Evolutionary conservation across 176 grass and related monocot species (phyloP).

Genomic region (Bolboschoenus planiculmis): DNA sequence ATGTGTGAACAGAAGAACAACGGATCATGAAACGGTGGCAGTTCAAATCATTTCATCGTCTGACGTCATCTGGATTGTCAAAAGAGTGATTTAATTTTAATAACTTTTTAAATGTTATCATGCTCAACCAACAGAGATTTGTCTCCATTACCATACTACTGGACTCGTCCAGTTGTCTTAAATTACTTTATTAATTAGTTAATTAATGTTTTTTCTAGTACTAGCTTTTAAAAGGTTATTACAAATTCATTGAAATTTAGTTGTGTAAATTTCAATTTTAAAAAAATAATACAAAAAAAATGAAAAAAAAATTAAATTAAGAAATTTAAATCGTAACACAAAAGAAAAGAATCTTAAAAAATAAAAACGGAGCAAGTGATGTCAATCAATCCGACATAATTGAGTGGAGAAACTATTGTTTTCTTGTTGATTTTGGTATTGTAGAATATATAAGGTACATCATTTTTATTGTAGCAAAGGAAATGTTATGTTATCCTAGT

Average conservation of each 20-base stretch:
- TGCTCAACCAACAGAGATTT: background rate
- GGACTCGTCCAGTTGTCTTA: background rate
- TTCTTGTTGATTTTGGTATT: background rate
- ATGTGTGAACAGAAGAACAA: slow-evolving; percentile 3
- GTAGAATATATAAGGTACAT: background rate
- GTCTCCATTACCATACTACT: background rate
- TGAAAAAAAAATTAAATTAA: background rate
- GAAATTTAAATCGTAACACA: background rate
- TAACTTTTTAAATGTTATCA: background rate
- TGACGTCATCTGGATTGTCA: background rate
- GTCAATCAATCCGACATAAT: slow-evolving; percentile 4
- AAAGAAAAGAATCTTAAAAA: background rate
- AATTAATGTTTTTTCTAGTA: background rate
- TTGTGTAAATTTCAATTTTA: background rate
- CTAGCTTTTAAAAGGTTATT: background rate
- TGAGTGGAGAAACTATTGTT: background rate
- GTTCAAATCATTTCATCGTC: background rate
- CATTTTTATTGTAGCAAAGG: slow-evolving; percentile 11
- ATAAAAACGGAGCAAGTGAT: background rate
- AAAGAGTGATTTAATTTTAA: slow-evolving; percentile 3
- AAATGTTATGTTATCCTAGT: slow-evolving; percentile 24
- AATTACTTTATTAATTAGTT: background rate
- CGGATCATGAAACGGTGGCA: background rate
- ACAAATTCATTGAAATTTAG: background rate
- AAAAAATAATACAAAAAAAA: background rate